These are phyloP conservation scores for Aegilops speltoides DNA, from an alignment of 176 grass and related monocot genomes.

Conservation along the genomic window DNA sequence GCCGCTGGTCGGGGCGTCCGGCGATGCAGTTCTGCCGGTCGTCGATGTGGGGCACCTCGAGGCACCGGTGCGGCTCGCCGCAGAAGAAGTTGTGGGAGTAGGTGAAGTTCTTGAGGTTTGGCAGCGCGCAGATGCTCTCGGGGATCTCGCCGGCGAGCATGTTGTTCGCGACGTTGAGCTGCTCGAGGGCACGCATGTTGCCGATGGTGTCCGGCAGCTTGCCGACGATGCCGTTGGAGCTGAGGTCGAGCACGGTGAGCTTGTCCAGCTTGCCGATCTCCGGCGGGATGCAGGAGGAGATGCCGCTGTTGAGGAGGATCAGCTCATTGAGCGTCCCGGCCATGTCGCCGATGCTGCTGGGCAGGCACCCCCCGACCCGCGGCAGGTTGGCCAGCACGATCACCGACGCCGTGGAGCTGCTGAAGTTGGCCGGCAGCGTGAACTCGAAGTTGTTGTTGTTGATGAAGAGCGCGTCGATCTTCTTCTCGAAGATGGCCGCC, in stretches of 20 bases:
- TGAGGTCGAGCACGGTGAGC: slow-evolving; percentile 87
- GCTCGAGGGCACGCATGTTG: slow-evolving; percentile 62
- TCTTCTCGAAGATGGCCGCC: slow-evolving; percentile 58
- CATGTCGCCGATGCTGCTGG: slow-evolving; percentile 68
- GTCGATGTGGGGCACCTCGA: slow-evolving; percentile 52
- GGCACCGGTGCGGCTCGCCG: slow-evolving; percentile 64
- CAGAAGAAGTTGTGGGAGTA: slow-evolving; percentile 89
- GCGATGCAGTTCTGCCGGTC: slow-evolving; percentile 85
- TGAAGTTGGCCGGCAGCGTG: slow-evolving; percentile 56
- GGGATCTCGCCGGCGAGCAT: slow-evolving; percentile 71
- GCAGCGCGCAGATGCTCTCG: slow-evolving; percentile 60
- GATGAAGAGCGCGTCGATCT: slow-evolving; percentile 84
- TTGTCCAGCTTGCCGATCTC: slow-evolving; percentile 73
- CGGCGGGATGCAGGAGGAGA: slow-evolving; percentile 87
- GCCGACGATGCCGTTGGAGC: slow-evolving; percentile 72
- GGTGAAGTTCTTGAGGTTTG: slow-evolving; percentile 82
- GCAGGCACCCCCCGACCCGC: slow-evolving; percentile 62
- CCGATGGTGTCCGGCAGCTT: slow-evolving; percentile 66
- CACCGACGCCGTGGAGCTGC: slow-evolving; percentile 74
- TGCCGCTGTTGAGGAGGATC: slow-evolving; percentile 72
- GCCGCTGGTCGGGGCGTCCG: slow-evolving; percentile 64
- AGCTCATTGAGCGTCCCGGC: slow-evolving; percentile 73
- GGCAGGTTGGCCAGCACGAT: slow-evolving; percentile 82
- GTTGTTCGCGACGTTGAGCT: slow-evolving; percentile 84
- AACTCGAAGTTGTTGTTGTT: slow-evolving; percentile 89